Conservation (phyloP, 2,329 filamentous ascomycete species). For the Aspergillus ochraceoroseus region DNA sequence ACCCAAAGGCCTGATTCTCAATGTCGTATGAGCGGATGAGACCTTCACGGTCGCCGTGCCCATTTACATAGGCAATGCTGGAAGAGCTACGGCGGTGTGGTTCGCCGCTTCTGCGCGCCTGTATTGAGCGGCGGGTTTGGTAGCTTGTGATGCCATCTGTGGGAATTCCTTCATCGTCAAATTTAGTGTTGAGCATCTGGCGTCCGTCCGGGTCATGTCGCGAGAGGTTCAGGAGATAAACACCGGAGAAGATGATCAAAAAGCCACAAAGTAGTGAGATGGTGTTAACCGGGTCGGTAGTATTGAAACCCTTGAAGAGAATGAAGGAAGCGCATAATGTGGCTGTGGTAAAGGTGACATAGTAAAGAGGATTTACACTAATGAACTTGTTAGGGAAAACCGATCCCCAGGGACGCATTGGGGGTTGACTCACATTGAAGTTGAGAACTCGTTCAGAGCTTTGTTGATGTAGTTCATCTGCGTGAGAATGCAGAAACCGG, state of each 20-base stretch:
- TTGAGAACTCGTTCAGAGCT: conserved; percentile 90
- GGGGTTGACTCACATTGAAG: conserved; percentile 75
- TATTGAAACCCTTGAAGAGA: conserved; percentile 94
- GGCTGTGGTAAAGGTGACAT: conserved; percentile 93
- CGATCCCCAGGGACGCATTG: too few relatives aligned
- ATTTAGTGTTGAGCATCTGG: conserved; percentile 56
- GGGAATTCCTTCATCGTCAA: conserved; percentile 64
- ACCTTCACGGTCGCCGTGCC: conserved; percentile 65
- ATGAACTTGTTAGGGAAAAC: conserved; percentile 10
- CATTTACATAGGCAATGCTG: conserved; percentile 55
- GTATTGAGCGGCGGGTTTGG: conserved; percentile 90
- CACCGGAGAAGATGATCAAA: conserved; percentile 88
- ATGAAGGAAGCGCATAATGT: conserved; percentile 94
- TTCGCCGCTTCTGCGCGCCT: conserved; percentile 68
- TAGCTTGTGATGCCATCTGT: conserved; percentile 87
- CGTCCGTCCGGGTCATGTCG: conserved; percentile 81
- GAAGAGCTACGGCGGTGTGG: conserved; percentile 57
- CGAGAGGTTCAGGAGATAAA: conserved; percentile 94
- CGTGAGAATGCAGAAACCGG: conserved; percentile 86
- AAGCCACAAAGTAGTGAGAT: conserved; percentile 90
- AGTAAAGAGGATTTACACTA: conserved; percentile 93
- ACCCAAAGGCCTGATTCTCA: conserved; percentile 69
- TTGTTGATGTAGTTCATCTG: conserved; percentile 99
- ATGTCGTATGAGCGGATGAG: conserved; percentile 87
- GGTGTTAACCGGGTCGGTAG: conserved; percentile 83